Conservation (phyloP, 75 land plant genomes). For the Gnetum montanum region DNA sequence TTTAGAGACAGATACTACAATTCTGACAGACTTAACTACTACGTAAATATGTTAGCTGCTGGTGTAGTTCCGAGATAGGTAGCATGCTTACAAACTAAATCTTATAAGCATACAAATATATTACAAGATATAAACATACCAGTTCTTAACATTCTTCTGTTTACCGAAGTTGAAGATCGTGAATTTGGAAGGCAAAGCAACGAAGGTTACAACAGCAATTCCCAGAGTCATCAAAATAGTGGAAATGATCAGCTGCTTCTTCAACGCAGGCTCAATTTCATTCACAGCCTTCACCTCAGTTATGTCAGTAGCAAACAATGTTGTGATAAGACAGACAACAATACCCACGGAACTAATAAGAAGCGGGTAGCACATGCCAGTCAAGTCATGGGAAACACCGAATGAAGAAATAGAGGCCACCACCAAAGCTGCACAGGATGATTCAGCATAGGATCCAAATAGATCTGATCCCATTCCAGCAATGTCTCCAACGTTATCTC, state of each 20-base stretch:
- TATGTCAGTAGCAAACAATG: conserved; percentile 61
- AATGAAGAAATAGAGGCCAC: conserved; percentile 73
- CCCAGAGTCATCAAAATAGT: conserved; percentile 71
- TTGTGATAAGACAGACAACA: conserved; percentile 50
- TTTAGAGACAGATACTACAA: no score
- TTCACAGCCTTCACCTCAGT: conserved; percentile 51
- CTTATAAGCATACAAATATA: no score
- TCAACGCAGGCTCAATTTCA: conserved; percentile 63
- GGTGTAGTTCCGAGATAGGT: no score
- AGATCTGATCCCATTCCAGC: conserved; percentile 85
- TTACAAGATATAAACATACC: no score
- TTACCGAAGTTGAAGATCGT: conserved; percentile 65
- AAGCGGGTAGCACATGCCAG: conserved; percentile 53
- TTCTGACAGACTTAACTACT: no score
- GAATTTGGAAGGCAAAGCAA: conserved; percentile 59
- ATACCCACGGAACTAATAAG: conserved; percentile 64
- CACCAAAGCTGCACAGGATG: conserved; percentile 64
- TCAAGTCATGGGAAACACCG: conserved; percentile 43
- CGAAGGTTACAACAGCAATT: conserved; percentile 45
- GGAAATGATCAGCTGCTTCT: conserved; percentile 62
- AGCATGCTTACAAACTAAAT: no score
- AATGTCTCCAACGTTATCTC: conserved; percentile 79
- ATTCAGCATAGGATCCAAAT: conserved; percentile 70
- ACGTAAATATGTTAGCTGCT: no score
- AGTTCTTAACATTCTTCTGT: conserved; percentile 53